Percentiles rank a stretch among this genome's conserved stretches.
These are phyloP conservation scores for Limtongia smithiae DNA, from an alignment of 805 yeast species.

Conservation along the genomic window DNA sequence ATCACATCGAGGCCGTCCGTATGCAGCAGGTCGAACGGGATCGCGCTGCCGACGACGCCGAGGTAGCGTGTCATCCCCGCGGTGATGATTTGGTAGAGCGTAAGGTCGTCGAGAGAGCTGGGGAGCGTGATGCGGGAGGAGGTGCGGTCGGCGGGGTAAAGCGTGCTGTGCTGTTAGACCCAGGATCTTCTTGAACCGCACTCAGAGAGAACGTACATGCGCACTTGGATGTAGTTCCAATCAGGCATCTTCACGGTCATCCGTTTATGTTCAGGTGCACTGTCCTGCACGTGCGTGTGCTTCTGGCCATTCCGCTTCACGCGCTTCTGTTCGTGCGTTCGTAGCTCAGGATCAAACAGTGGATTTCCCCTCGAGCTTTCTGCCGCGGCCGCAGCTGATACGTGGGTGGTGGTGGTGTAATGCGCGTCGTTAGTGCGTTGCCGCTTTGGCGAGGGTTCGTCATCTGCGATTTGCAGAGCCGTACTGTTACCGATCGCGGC, in stretches of 20 bases:
- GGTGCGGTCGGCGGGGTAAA: too few relatives aligned
- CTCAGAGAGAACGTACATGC: constrained; percentile 1
- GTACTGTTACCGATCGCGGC: too few relatives aligned
- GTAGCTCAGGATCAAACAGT: too few relatives aligned
- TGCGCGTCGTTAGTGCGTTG: too few relatives aligned
- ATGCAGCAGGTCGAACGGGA: constrained; percentile 14
- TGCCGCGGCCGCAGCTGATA: too few relatives aligned
- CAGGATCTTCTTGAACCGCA: background rate
- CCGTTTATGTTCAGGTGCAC: background rate
- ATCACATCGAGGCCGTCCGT: background rate
- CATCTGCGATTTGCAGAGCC: too few relatives aligned
- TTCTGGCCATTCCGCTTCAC: constrained; percentile 1
- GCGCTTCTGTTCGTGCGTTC: background rate
- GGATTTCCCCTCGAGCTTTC: too few relatives aligned
- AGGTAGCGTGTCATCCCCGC: constrained; percentile 13
- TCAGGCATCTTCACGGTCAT: constrained; percentile 8
- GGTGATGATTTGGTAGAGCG: constrained; percentile 11
- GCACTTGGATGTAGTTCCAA: constrained; percentile 12
- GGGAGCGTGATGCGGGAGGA: too few relatives aligned
- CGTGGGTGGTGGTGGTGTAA: too few relatives aligned
- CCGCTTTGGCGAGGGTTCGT: too few relatives aligned
- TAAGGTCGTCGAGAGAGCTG: constrained; percentile 5
- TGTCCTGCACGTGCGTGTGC: background rate
- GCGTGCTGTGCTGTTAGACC: background rate
- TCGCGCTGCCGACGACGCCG: constrained; percentile 18